Evolutionary conservation across 371 early-diverging fungal genomes (phyloP).

Genomic region (Mortierella polycephala): DNA sequence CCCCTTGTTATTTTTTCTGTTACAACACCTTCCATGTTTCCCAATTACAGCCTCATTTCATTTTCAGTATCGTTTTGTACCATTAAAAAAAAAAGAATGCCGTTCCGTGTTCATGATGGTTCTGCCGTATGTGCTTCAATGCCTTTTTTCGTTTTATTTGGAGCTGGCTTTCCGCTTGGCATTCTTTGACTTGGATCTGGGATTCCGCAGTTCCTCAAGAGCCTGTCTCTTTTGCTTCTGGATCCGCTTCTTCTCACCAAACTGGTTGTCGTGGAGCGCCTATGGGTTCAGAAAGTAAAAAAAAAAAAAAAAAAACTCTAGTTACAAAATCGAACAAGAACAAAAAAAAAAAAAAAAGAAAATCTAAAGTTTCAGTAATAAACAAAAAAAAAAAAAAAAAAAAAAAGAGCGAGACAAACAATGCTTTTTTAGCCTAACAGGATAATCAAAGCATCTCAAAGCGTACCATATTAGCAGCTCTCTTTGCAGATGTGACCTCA

Average conservation of each 20-base stretch:
- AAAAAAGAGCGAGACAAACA: too few relatives aligned
- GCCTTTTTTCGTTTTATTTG: slow-evolving; percentile 8
- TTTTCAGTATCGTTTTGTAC: slow-evolving; percentile 20
- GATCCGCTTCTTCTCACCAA: slow-evolving; percentile 75
- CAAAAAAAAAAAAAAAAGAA: neutral
- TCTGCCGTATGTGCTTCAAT: too few relatives aligned
- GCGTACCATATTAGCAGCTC: slow-evolving; percentile 87
- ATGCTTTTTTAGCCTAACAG: too few relatives aligned
- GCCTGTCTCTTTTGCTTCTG: slow-evolving; percentile 66
- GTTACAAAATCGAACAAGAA: too few relatives aligned
- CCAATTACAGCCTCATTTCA: neutral
- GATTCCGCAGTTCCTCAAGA: slow-evolving; percentile 29
- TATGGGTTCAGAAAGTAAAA: slow-evolving; percentile 5
- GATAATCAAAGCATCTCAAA: neutral
- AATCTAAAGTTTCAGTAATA: neutral
- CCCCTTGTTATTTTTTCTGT: too few relatives aligned
- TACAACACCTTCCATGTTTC: too few relatives aligned
- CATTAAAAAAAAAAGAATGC: slow-evolving; percentile 24
- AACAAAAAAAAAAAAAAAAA: too few relatives aligned
- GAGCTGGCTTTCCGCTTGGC: slow-evolving; percentile 26
- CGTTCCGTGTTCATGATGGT: neutral
- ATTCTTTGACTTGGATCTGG: slow-evolving; percentile 18
- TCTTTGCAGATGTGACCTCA: slow-evolving; percentile 89
- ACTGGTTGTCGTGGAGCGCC: slow-evolving; percentile 77
- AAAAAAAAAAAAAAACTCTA: too few relatives aligned